A percentile compares a stretch with the other conserved stretches of the same genome.
phyloP scores from a whole-genome alignment of 768 basidiomycete genomes.

The Psilocybe cyanescens region DNA sequence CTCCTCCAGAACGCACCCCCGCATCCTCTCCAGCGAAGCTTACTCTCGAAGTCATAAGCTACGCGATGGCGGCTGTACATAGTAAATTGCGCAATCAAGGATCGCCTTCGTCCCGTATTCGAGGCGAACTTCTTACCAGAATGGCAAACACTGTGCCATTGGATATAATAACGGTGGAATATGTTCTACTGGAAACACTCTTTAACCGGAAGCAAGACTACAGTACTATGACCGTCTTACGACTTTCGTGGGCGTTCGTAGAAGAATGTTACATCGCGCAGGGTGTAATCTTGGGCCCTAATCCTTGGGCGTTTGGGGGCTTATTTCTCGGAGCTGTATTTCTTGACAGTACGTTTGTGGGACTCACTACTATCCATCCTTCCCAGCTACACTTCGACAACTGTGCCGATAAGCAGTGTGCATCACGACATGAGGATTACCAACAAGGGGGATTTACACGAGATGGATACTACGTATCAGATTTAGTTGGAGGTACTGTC shows the following conservation, averaged over 20 bases:
- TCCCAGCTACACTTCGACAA: background rate
- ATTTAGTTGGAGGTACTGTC: background rate
- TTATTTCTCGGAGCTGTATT: background rate
- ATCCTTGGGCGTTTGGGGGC: slow-evolving; percentile 1
- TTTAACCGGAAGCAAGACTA: background rate
- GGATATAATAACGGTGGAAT: background rate
- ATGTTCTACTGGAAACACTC: background rate
- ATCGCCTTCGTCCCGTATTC: background rate
- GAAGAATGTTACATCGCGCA: background rate
- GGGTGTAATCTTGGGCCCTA: slow-evolving; percentile 2
- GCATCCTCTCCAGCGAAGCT: background rate
- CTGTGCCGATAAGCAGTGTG: background rate
- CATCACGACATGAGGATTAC: background rate
- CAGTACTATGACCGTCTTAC: background rate
- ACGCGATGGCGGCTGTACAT: background rate
- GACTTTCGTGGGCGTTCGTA: background rate
- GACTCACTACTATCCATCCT: background rate
- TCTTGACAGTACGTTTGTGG: background rate
- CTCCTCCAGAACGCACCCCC: background rate
- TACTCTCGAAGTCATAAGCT: background rate
- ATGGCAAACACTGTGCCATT: background rate
- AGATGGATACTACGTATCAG: background rate
- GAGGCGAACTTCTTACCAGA: background rate
- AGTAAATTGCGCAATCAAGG: background rate
- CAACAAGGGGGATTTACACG: background rate